Evolutionary conservation across 176 grass and related monocot genomes (phyloP), one percentile per base, ranked within the genome.

Genomic region (Aegilops speltoides): DNA sequence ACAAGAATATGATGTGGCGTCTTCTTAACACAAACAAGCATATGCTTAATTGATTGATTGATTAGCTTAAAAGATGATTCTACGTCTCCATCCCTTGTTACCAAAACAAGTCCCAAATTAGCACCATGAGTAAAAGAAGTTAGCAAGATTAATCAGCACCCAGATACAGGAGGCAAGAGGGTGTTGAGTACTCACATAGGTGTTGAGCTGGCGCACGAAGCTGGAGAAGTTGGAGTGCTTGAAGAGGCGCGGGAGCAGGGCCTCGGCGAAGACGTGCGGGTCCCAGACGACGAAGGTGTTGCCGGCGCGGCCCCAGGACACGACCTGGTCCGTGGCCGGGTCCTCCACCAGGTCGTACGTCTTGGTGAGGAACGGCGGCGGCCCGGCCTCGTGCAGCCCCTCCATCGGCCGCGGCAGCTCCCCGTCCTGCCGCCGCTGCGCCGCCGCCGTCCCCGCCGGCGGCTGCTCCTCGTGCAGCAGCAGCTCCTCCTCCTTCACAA

Each of bases 241-340:
- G 94, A 96, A 96, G 74, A 93, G 87, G 56, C 89, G 90, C 32
- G 94, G 94, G 78, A 96, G 87, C 45, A 96, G 79, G 31, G 52
- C 48, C 11, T 89, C 87, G 61, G 94, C 87, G 70, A 96, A 96
- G 50, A 79, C 72, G 80, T 93, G 91, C n/a, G 91, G 85, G 25
- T 96, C 94, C 94, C 94, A 93, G 45, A 93, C 94, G 4, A 96
- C 89, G 60, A 96, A 96, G 85, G 89, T 93, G 78, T 93, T 96
- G 2, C 89, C 91, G 4, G 78, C 78, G 24, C 61, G 61, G 87
- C 76, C 85, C 94, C 94, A 96, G 20, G 94, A 93, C 41, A 96
- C 79, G 23, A 93, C 87, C 79, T 48, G 63, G 67, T 96, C 89
- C 4, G 87, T 96, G 28, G 91, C 33, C 26, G 82, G 28, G 78